phyloP scores from a whole-genome alignment of 441 rosid species.

The Raphanus hybrid region DNA sequence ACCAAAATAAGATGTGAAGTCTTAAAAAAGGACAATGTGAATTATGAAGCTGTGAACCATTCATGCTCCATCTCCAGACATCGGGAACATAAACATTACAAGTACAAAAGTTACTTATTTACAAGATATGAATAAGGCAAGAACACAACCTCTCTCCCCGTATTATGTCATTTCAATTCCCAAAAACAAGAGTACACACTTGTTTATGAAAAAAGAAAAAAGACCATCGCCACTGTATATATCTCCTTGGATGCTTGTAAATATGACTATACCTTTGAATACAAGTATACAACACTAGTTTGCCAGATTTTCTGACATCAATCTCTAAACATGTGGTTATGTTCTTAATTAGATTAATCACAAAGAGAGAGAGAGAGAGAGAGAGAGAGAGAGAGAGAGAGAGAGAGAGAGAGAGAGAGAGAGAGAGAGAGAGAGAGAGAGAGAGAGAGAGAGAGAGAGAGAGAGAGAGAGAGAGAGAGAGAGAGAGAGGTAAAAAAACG shows the following conservation, averaged over 20 bases:
- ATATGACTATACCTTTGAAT: no score
- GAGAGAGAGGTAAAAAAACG: no score
- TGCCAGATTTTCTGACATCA: no score
- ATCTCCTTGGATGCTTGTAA: neutral
- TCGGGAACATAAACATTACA: slow-evolving; percentile 28
- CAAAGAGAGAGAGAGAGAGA: no score
- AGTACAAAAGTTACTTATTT: slow-evolving; percentile 32
- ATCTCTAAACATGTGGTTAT: no score
- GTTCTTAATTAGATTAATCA: no score
- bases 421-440: no score
- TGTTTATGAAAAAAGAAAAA: neutral
- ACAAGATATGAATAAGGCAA: slow-evolving; percentile 19
- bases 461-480: no score
- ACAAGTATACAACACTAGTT: no score
- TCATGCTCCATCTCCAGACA: slow-evolving; percentile 11
- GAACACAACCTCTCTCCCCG: neutral
- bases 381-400: no score
- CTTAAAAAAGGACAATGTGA: slow-evolving; percentile 6
- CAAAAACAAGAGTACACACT: neutral
- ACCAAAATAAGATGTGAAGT: neutral
- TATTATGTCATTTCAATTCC: slow-evolving; percentile 4
- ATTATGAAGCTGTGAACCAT: neutral
- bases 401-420: no score
- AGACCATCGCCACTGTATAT: neutral
- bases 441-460: no score